Evolutionary conservation across 768 basidiomycete genomes (phyloP).

Genomic region (Naematelia encephala): DNA sequence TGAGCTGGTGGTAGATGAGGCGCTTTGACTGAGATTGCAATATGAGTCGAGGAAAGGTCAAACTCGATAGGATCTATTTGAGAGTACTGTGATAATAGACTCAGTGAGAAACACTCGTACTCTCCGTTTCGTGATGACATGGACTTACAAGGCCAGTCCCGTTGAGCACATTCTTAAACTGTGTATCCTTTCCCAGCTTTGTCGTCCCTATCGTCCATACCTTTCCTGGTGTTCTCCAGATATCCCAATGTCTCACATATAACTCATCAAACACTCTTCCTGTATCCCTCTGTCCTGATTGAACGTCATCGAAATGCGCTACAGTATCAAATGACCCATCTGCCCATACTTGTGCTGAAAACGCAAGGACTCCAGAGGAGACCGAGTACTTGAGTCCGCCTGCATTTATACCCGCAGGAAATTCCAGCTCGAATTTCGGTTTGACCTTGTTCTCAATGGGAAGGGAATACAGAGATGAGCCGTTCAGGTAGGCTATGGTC

Average conservation of each 20-base stretch:
- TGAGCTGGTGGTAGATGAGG: conserved; percentile 68
- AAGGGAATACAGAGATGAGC: conserved; percentile 16
- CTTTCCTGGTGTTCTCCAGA: conserved; percentile 37
- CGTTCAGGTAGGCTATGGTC: conserved; percentile 28
- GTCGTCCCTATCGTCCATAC: conserved; percentile 31
- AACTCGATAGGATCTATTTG: conserved; percentile 57
- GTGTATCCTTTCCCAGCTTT: conserved; percentile 5
- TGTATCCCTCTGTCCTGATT: conserved; percentile 20
- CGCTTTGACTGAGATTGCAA: conserved; percentile 84
- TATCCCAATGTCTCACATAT: conserved; percentile 35
- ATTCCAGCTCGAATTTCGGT: conserved; percentile 16
- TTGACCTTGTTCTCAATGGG: conserved; percentile 2
- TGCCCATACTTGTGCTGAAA: conserved; percentile 74
- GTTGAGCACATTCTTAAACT: conserved; percentile 24
- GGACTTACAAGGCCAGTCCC: conserved; percentile 24
- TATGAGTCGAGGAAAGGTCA: conserved; percentile 56
- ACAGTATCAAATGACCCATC: conserved; percentile 71
- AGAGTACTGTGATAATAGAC: conserved; percentile 57
- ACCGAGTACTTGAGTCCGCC: conserved; percentile 18
- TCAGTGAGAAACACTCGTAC: background rate
- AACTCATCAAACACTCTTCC: conserved; percentile 40
- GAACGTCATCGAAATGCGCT: conserved; percentile 60
- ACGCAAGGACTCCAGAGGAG: conserved; percentile 62
- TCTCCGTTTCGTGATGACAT: too few relatives aligned
- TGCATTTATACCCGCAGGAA: conserved; percentile 32